A percentile compares a stretch with the other conserved stretches of the same genome.
Evolutionary conservation across 108 stramenopile species (phyloP).

Genomic region (Skeletonema potamos): DNA sequence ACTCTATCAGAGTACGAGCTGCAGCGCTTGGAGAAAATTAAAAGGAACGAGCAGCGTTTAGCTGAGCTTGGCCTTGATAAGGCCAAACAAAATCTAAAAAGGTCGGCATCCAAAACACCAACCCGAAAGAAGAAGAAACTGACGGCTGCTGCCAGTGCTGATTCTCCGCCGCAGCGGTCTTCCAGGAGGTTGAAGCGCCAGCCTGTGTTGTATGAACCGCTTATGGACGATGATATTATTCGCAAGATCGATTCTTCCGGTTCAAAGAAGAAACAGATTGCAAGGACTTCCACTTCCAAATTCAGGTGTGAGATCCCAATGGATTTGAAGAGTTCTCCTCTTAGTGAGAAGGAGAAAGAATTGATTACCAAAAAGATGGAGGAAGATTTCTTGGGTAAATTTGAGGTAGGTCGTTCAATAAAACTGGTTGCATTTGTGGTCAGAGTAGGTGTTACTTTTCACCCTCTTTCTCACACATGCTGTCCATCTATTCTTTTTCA

Average conservation of each 20-base stretch:
- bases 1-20: slow-evolving; percentile 43
- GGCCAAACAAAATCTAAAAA: background rate
- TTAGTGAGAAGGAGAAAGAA: slow-evolving; percentile 19
- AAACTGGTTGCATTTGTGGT: background rate
- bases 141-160: background rate
- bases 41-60: slow-evolving; percentile 39
- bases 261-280: background rate
- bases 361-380: slow-evolving; percentile 18
- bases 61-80: slow-evolving; percentile 23
- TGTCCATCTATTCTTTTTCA: background rate
- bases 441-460: background rate
- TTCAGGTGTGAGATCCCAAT: slow-evolving; percentile 21
- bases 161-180: slow-evolving; percentile 21
- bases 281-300: background rate
- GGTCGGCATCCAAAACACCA: background rate
- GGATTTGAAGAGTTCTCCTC: slow-evolving; percentile 20
- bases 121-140: background rate
- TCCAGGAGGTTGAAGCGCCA: slow-evolving; percentile 28
- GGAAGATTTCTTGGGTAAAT: slow-evolving; percentile 40
- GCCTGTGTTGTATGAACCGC: slow-evolving; percentile 9
- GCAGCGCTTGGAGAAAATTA: slow-evolving; percentile 38
- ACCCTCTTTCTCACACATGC: background rate
- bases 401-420: slow-evolving; percentile 26
- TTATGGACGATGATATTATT: slow-evolving; percentile 12
- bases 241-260: background rate